Percentiles rank a stretch among this genome's conserved stretches.
Conservation (phyloP, 148 eudicot species). For the Mesembryanthemum crystallinum region DNA sequence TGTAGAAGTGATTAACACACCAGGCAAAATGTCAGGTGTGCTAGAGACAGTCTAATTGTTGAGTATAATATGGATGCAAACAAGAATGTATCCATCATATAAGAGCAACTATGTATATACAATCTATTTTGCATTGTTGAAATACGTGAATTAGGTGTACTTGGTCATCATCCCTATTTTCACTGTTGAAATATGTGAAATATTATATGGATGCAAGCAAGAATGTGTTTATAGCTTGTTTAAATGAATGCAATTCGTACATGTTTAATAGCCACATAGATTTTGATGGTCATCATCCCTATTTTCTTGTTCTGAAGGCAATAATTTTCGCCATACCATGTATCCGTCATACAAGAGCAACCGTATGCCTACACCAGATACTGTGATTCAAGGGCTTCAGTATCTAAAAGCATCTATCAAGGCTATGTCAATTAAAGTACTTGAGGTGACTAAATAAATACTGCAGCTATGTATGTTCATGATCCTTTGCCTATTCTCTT, state of each 20-base stretch:
- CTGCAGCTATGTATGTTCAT: not conserved
- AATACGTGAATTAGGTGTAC: too few relatives aligned
- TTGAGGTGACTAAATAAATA: slow-evolving; percentile 55
- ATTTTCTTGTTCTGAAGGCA: slow-evolving; percentile 47
- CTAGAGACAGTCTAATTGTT: not conserved
- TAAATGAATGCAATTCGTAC: not conserved
- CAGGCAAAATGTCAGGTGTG: not conserved
- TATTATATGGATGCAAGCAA: not conserved
- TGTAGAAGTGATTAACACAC: not conserved
- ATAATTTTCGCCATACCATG: slow-evolving; percentile 82
- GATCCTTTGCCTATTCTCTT: slow-evolving; percentile 6
- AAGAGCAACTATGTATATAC: too few relatives aligned
- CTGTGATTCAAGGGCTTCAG: slow-evolving; percentile 95
- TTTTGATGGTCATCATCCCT: slow-evolving; percentile 5
- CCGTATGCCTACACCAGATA: slow-evolving; percentile 97
- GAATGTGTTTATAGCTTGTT: not conserved
- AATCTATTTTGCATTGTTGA: too few relatives aligned
- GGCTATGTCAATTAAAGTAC: slow-evolving; percentile 90
- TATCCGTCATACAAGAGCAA: slow-evolving; percentile 92
- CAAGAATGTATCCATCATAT: too few relatives aligned
- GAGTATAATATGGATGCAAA: too few relatives aligned
- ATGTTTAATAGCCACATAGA: not conserved
- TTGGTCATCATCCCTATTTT: not conserved
- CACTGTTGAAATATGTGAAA: not conserved
- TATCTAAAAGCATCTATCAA: slow-evolving; percentile 91